phyloP scores from a whole-genome alignment of 2,329 filamentous ascomycete genomes.

The Sarocladium oryzae region DNA sequence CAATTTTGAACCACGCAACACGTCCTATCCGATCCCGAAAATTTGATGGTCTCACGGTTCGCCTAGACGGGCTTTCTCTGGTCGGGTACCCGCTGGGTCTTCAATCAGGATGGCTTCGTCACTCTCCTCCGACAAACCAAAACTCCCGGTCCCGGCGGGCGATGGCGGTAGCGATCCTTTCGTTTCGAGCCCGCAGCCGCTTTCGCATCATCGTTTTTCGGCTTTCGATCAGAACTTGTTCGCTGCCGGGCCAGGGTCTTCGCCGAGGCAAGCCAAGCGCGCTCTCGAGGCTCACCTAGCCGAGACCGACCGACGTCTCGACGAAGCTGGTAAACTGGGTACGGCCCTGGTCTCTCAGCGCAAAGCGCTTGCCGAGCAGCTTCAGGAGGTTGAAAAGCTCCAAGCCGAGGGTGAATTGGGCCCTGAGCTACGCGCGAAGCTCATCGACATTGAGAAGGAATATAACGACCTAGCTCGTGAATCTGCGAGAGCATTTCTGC shows the following conservation, averaged over 20 bases:
- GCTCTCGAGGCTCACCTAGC: slow-evolving; percentile 86
- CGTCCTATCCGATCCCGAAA: slow-evolving; percentile 8
- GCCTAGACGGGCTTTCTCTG: slow-evolving; percentile 18
- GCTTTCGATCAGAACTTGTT: slow-evolving; percentile 73
- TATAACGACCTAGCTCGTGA: slow-evolving; percentile 92
- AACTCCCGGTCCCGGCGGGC: slow-evolving; percentile 29
- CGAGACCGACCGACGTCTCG: slow-evolving; percentile 85
- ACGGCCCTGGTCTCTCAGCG: slow-evolving; percentile 83
- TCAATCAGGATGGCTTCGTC: slow-evolving; percentile 35
- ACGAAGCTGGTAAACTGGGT: slow-evolving; percentile 85
- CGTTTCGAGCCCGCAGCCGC: slow-evolving; percentile 36
- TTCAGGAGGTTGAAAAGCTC: slow-evolving; percentile 78
- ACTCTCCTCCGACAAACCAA: slow-evolving; percentile 34
- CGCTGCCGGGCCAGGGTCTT: slow-evolving; percentile 67
- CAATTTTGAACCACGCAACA: not conserved
- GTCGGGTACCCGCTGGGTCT: slow-evolving; percentile 15
- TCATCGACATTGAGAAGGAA: slow-evolving; percentile 85
- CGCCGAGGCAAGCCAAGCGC: slow-evolving; percentile 79
- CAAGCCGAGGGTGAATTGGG: slow-evolving; percentile 72
- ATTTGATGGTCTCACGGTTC: slow-evolving; percentile 16
- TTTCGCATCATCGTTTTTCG: slow-evolving; percentile 64
- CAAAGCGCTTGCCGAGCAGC: slow-evolving; percentile 70
- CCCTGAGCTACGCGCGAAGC: slow-evolving; percentile 73
- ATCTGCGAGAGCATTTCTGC: slow-evolving; percentile 80
- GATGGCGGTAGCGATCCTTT: slow-evolving; percentile 49